phyloP scores from a whole-genome alignment of 164 flowering plant genomes.

The Berberis vulgaris region DNA sequence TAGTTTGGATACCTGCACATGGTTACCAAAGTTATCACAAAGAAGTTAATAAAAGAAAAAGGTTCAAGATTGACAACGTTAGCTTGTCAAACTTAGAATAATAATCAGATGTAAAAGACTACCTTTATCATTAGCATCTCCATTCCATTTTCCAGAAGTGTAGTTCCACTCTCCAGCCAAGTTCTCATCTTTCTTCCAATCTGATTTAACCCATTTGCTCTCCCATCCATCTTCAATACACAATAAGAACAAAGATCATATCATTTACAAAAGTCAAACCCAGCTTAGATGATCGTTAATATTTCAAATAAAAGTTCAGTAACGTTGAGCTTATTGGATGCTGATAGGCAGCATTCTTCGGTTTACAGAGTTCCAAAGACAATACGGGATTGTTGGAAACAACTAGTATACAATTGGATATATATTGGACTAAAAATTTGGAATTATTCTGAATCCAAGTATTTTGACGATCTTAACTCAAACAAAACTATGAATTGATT shows the following conservation, averaged over 20 bases:
- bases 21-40: background rate
- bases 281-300: background rate
- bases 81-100: too few relatives aligned
- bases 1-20: constrained; percentile 75
- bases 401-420: too few relatives aligned
- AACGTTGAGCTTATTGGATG: too few relatives aligned
- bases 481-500: too few relatives aligned
- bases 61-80: too few relatives aligned
- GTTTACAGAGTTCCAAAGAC: too few relatives aligned
- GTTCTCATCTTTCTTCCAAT: constrained; percentile 94
- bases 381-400: too few relatives aligned
- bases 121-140: constrained; percentile 45
- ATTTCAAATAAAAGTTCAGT: background rate
- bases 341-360: too few relatives aligned
- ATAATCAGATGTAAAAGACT: background rate
- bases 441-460: too few relatives aligned
- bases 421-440: too few relatives aligned
- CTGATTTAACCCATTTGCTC: constrained; percentile 80
- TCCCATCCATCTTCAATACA: constrained; percentile 80
- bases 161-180: constrained; percentile 86
- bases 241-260: background rate
- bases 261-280: background rate
- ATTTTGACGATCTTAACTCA: too few relatives aligned
- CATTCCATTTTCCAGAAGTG: constrained; percentile 36
- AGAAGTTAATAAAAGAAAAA: too few relatives aligned